phyloP scores from a whole-genome alignment of 179 eudicot species.

The Silene noctiflora region DNA sequence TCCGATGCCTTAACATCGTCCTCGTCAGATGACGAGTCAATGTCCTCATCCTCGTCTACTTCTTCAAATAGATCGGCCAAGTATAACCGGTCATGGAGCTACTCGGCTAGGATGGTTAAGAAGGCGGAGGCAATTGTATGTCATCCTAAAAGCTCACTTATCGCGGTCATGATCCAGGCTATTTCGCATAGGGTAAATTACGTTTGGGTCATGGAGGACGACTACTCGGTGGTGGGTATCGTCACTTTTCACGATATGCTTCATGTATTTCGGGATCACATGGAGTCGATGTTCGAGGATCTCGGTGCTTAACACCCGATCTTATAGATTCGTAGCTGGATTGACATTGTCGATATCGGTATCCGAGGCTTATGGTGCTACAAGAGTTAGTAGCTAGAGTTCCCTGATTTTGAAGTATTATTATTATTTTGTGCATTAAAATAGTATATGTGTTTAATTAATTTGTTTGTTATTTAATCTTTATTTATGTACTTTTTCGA shows the following conservation, averaged over 20 bases:
- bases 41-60: slow-evolving; percentile 3
- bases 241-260: slow-evolving; percentile 41
- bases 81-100: slow-evolving; percentile 34
- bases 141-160: slow-evolving; percentile 36
- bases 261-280: slow-evolving; percentile 34
- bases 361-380: background rate
- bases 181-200: slow-evolving; percentile 41
- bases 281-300: slow-evolving; percentile 25
- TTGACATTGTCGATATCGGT: background rate
- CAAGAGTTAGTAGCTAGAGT: background rate
- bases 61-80: slow-evolving; percentile 13
- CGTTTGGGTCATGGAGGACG: slow-evolving; percentile 44
- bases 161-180: slow-evolving; percentile 47
- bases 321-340: background rate
- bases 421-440: slow-evolving; percentile 3
- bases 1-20: slow-evolving; percentile 24
- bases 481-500: slow-evolving; percentile 6
- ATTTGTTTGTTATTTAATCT: slow-evolving; percentile 2
- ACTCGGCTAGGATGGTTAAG: slow-evolving; percentile 38
- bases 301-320: slow-evolving; percentile 7
- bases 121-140: slow-evolving; percentile 37
- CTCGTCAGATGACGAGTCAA: slow-evolving; percentile 38
- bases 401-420: slow-evolving; percentile 1
- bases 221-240: slow-evolving; percentile 29
- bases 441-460: background rate